Evolutionary conservation across 2,329 filamentous ascomycete species (phyloP).

Genomic region (Penicillium italicum): DNA sequence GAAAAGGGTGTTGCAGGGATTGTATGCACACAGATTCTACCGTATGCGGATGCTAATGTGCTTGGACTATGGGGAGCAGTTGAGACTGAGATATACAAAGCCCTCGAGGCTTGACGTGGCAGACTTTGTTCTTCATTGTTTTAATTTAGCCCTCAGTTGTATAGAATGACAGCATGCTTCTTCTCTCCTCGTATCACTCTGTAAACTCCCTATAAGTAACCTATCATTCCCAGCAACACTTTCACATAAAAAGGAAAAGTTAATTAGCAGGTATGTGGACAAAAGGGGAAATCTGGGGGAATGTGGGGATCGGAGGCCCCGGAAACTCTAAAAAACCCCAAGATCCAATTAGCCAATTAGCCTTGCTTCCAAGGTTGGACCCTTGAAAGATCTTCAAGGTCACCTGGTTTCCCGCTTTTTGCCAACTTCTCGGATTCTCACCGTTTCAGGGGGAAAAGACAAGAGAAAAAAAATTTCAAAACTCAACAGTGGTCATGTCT

Average conservation of each 20-base stretch:
- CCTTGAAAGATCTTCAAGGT: not conserved
- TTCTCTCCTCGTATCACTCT: too few relatives aligned
- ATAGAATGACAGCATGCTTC: not conserved
- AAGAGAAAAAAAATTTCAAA: not conserved
- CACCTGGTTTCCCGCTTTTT: not conserved
- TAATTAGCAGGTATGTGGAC: too few relatives aligned
- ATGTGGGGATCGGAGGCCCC: not conserved
- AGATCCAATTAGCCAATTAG: too few relatives aligned
- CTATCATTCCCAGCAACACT: too few relatives aligned
- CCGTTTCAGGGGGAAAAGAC: not conserved
- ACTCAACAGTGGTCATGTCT: not conserved
- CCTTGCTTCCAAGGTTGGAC: too few relatives aligned
- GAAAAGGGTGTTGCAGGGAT: slow-evolving; percentile 57
- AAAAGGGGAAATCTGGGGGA: not conserved
- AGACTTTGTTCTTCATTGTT: not conserved
- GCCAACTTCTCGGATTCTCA: not conserved
- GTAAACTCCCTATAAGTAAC: too few relatives aligned
- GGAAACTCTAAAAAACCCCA: not conserved
- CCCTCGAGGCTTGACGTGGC: not conserved
- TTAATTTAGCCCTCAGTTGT: not conserved
- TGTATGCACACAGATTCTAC: slow-evolving; percentile 50
- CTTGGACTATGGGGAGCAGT: slow-evolving; percentile 39
- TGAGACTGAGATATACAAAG: slow-evolving; percentile 10
- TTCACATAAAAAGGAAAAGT: too few relatives aligned
- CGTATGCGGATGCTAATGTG: slow-evolving; percentile 47